Percentiles rank a stretch among this genome's conserved stretches.
Evolutionary conservation across 1,284 basidiomycete genomes (phyloP).

Genomic region (Inonotus obliquus): DNA sequence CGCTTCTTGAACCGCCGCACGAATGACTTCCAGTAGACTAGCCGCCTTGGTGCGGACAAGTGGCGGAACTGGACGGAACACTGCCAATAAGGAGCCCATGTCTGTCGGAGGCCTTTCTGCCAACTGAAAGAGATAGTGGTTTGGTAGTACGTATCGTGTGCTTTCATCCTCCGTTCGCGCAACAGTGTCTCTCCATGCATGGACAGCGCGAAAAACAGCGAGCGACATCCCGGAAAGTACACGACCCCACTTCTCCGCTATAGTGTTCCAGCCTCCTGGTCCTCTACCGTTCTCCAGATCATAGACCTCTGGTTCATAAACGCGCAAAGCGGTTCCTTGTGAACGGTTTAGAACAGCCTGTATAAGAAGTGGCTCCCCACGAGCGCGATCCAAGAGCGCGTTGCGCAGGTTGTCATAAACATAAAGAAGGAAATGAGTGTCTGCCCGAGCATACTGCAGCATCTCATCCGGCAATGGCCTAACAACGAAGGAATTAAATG

Average conservation of each 20-base stretch:
- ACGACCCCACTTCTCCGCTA: conserved; percentile 81
- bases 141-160: conserved; percentile 68
- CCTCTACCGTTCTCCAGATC: conserved; percentile 64
- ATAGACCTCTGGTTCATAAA: conserved; percentile 66
- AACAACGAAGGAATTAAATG: background rate
- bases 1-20: conserved; percentile 38
- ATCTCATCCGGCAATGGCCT: conserved; percentile 87
- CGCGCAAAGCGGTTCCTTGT: conserved; percentile 64
- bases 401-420: conserved; percentile 93
- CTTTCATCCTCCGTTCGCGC: conserved; percentile 90
- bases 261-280: conserved; percentile 66
- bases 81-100: conserved; percentile 48
- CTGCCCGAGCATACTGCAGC: conserved; percentile 89
- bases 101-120: conserved; percentile 63
- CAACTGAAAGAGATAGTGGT: conserved; percentile 66
- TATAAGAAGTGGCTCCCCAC: conserved; percentile 35
- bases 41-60: conserved; percentile 53
- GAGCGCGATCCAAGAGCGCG: conserved; percentile 67
- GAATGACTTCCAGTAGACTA: conserved; percentile 60
- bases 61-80: conserved; percentile 56
- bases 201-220: conserved; percentile 70
- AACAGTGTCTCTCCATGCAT: conserved; percentile 81
- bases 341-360: conserved; percentile 64
- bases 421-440: conserved; percentile 92
- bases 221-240: conserved; percentile 36